Evolutionary conservation across 169 alveolate genomes (phyloP), one percentile per base, ranked within the genome.

Genomic region (Cryptosporidium tyzzeri): DNA sequence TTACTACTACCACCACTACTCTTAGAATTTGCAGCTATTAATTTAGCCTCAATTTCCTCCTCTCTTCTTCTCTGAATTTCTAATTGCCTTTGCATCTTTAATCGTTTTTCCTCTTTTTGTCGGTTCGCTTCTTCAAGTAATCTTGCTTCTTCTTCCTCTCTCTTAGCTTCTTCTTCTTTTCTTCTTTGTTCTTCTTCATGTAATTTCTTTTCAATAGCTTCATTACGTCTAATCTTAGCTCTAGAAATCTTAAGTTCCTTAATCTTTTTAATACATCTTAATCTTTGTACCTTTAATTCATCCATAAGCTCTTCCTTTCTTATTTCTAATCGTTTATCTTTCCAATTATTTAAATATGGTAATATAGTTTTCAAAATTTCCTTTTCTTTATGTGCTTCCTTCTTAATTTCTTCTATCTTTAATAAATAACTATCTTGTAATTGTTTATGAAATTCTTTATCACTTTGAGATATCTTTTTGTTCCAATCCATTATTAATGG

Each of bases 111-210:
- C 87, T 44, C 93, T 74, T 68, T 91, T 70, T 73, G 92, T 93
- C 86, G 91, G 86, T 80, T 85, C 31, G 93, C 95, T 44, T 86
- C 94, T 37, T 91, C 91, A 33, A 91, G 67, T 59, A 92, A 85
- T 59, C 86, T 73, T 7, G 86, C 86, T 41, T 73, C 86, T 62
- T 80, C 89, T 10, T 80, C 89, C 37, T 62, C 65, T 62, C 48
- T 59, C 35, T 45, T 80, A 4, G 80, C 75, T 55, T 94, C 96
- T 61, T 92, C 95, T 69, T 93, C 97, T 35, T 92, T 91, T 62
- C 94, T 69, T 59, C 92, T 80, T 48, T 93, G 94, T 84, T 94
- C 96, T 75, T 94, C 96, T 53, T 92, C 94, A 7, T 84, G 93
- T 70, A 84, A 69, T 67, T 85, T 80, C 85, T 91, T 86, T 48